phyloP scores from a whole-genome alignment of 202 grass and related monocot species.

The Schoenoplectus triqueter region DNA sequence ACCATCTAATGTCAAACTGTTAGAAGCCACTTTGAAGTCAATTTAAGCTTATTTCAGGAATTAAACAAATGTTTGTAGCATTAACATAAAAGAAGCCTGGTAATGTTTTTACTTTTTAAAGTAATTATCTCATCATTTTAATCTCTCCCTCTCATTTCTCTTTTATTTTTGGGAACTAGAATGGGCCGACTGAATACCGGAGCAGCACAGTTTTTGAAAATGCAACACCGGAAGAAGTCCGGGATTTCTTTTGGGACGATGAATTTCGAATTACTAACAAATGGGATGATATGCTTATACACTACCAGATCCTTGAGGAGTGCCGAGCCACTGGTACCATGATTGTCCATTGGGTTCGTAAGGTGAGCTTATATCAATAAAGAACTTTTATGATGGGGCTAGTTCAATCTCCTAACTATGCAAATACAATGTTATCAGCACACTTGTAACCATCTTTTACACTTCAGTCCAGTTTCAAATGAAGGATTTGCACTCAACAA shows the following conservation, averaged over 20 bases:
- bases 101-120: neutral
- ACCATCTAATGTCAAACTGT: neutral
- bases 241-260: conserved; percentile 85
- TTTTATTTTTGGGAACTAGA: conserved; percentile 38
- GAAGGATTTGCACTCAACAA: neutral
- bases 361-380: conserved; percentile 45
- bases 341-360: conserved; percentile 89
- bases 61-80: neutral
- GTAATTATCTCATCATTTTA: conserved; percentile 14
- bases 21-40: neutral
- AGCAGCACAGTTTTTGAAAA: conserved; percentile 83
- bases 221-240: conserved; percentile 67
- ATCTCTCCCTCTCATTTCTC: neutral
- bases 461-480: neutral
- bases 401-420: neutral
- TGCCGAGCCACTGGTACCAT: conserved; percentile 65
- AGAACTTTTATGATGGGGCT: neutral
- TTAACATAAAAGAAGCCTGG: neutral
- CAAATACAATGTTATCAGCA: neutral
- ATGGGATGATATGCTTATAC: conserved; percentile 94
- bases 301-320: conserved; percentile 64
- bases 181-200: conserved; percentile 67
- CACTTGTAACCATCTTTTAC: neutral
- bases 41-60: conserved; percentile 1
- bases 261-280: conserved; percentile 84